phyloP scores from a whole-genome alignment of 2,329 filamentous ascomycete species.

The Nemania sp. region DNA sequence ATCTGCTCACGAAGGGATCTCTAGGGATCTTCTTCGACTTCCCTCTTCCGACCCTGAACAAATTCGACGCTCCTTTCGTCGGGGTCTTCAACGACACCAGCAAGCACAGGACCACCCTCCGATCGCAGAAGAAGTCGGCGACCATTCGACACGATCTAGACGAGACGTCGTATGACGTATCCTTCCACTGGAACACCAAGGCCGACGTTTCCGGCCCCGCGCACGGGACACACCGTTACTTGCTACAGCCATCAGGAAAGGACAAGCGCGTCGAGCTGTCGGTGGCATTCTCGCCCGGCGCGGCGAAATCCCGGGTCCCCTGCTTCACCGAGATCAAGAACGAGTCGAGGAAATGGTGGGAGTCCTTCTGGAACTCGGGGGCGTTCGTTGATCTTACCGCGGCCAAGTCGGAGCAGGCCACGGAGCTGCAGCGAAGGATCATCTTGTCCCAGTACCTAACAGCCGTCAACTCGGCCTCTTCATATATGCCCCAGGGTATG shows the following conservation, averaged over 20 bases:
- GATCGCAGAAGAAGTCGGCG: conserved; percentile 38
- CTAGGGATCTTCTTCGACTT: conserved; percentile 58
- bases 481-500: conserved; percentile 51
- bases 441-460: conserved; percentile 59
- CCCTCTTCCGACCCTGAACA: conserved; percentile 53
- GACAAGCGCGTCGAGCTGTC: conserved; percentile 39
- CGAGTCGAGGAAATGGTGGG: conserved; percentile 51
- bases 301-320: conserved; percentile 28
- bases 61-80: conserved; percentile 60
- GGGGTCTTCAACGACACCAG: conserved; percentile 54
- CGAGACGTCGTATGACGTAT: conserved; percentile 48
- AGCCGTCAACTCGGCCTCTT: conserved; percentile 56
- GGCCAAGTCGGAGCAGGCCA: conserved; percentile 46
- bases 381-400: conserved; percentile 56
- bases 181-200: conserved; percentile 45
- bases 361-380: conserved; percentile 53
- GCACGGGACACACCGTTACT: conserved; percentile 49
- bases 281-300: conserved; percentile 40
- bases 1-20: conserved; percentile 43
- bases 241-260: conserved; percentile 39
- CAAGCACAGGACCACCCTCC: conserved; percentile 48
- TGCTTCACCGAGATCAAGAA: conserved; percentile 36
- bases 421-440: conserved; percentile 56
- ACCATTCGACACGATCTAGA: conserved; percentile 50
- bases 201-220: conserved; percentile 42